Evolutionary conservation across 2,329 filamentous ascomycete genomes (phyloP).

Genomic region (Colletotrichum zoysiae): DNA sequence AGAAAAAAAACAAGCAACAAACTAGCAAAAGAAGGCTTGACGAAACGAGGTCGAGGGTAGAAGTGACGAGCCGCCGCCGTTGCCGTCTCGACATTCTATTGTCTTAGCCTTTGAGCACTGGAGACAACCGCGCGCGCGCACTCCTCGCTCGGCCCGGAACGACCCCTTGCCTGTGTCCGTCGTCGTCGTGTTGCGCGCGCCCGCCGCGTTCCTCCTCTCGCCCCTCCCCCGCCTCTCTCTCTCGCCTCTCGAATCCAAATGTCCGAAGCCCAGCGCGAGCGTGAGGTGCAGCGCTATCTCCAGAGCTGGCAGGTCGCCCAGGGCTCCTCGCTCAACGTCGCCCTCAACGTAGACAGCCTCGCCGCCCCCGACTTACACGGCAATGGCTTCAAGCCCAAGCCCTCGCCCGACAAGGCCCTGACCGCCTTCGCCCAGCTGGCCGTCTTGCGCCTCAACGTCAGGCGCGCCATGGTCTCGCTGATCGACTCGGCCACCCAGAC

Average conservation of each 20-base stretch:
- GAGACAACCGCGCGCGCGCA: slow-evolving; percentile 7
- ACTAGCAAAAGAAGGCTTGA: neutral
- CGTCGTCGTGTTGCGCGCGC: neutral
- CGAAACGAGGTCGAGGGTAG: slow-evolving; percentile 2
- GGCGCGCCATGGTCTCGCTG: slow-evolving; percentile 63
- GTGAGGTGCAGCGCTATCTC: slow-evolving; percentile 49
- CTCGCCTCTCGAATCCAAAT: slow-evolving; percentile 9
- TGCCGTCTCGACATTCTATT: neutral
- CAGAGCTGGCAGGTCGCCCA: slow-evolving; percentile 51
- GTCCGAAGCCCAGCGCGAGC: slow-evolving; percentile 47
- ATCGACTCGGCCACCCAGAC: slow-evolving; percentile 61
- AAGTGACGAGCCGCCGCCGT: slow-evolving; percentile 1
- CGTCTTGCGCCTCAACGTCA: slow-evolving; percentile 60
- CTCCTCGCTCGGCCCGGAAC: neutral
- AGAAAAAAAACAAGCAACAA: neutral
- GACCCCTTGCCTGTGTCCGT: neutral
- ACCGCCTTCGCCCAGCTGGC: slow-evolving; percentile 64
- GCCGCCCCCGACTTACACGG: slow-evolving; percentile 46
- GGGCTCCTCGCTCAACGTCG: slow-evolving; percentile 50
- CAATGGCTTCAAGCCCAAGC: slow-evolving; percentile 50
- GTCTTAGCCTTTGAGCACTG: neutral
- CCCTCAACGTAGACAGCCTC: slow-evolving; percentile 49
- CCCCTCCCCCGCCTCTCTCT: too few species aligned
- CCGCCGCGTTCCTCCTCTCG: neutral
- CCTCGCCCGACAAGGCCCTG: slow-evolving; percentile 54